These are phyloP conservation scores for Picochlorum sp. DNA, from an alignment of 139 green algal genomes.

Conservation along the genomic window DNA sequence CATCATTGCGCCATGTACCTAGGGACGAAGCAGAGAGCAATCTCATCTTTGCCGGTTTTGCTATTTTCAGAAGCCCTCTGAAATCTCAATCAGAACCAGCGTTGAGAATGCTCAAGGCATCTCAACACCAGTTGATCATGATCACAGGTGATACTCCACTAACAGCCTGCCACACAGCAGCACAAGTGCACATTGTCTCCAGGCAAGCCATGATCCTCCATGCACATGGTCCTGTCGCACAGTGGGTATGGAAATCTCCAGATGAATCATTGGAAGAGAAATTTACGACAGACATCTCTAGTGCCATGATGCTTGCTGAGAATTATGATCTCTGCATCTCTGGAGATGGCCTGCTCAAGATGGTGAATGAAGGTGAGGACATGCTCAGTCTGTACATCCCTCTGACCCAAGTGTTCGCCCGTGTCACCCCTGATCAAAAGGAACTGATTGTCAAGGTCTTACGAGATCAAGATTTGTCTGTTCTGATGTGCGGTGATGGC, in stretches of 20 bases:
- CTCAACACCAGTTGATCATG: conserved; percentile 85
- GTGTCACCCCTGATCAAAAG: conserved; percentile 92
- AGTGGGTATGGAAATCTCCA: conserved; percentile 55
- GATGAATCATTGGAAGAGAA: conserved; percentile 47
- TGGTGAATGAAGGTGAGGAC: conserved; percentile 42
- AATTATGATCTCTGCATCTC: conserved; percentile 82
- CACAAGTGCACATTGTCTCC: conserved; percentile 81
- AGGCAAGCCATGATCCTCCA: conserved; percentile 62
- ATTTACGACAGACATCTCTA: conserved; percentile 34
- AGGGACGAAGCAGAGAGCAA: conserved; percentile 51
- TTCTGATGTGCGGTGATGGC: conserved; percentile 96
- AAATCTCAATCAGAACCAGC: conserved; percentile 74
- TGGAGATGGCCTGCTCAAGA: conserved; percentile 68
- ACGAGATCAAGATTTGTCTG: conserved; percentile 51
- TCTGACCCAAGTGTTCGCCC: conserved; percentile 73
- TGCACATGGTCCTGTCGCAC: neutral
- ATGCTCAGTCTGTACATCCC: conserved; percentile 41
- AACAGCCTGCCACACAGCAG: conserved; percentile 76
- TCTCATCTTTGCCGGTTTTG: conserved; percentile 72
- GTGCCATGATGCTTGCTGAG: conserved; percentile 53
- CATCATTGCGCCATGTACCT: conserved; percentile 41
- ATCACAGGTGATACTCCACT: conserved; percentile 87
- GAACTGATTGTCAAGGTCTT: conserved; percentile 87
- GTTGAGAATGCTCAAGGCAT: conserved; percentile 55
- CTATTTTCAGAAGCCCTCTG: conserved; percentile 79